Conservation (phyloP, 768 basidiomycete genomes). For the Lenzites betulinus region DNA sequence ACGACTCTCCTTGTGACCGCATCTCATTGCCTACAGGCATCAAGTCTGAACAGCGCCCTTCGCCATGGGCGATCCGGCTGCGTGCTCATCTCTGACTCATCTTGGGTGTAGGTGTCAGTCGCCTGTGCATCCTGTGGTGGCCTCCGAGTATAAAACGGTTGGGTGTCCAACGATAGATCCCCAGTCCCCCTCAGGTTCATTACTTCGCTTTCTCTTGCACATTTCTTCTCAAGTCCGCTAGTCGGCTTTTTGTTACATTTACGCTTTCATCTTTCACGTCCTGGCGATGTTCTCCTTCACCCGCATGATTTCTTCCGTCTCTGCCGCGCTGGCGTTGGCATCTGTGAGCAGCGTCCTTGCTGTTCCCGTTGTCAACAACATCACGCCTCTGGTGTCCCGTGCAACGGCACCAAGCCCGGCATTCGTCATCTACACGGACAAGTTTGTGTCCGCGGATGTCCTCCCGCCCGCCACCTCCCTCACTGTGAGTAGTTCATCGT, state of each 20-base stretch:
- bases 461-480: constrained; percentile 14
- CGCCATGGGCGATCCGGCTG: not conserved
- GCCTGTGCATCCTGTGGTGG: not conserved
- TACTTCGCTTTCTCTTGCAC: constrained; percentile 8
- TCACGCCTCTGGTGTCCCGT: not conserved
- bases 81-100: not conserved
- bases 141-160: not conserved
- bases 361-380: not conserved
- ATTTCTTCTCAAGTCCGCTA: constrained; percentile 18
- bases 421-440: constrained; percentile 19
- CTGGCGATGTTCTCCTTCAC: constrained; percentile 20
- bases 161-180: not conserved
- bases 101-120: too few species aligned
- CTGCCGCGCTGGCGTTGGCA: constrained; percentile 18
- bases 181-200: constrained; percentile 15
- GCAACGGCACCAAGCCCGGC: constrained; percentile 15
- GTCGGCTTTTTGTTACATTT: constrained; percentile 14
- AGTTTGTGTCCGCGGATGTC: constrained; percentile 17
- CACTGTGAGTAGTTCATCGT: not conserved
- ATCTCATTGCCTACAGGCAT: not conserved
- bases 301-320: constrained; percentile 22
- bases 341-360: constrained; percentile 12
- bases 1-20: not conserved
- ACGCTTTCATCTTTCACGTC: constrained; percentile 6
- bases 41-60: not conserved